Evolutionary conservation across 192 early-diverging fungal genomes (phyloP).

Genomic region (Backusella tuberculispora): DNA sequence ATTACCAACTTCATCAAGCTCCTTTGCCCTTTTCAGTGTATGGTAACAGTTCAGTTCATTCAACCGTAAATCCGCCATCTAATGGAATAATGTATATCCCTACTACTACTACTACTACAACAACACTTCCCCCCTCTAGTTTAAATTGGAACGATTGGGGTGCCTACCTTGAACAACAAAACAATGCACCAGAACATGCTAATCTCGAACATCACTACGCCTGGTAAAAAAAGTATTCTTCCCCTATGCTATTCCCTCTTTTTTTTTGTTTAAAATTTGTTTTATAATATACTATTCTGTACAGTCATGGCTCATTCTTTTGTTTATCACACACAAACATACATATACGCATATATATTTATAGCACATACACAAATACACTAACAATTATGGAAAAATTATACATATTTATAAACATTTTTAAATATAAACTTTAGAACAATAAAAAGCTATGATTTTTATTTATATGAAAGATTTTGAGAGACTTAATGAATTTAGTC

Average conservation of each 20-base stretch:
- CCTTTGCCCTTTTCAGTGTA: slow-evolving; percentile 8
- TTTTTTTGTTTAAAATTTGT: background rate
- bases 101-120: background rate
- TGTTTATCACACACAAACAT: background rate
- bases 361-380: background rate
- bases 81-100: background rate
- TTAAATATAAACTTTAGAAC: background rate
- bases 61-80: background rate
- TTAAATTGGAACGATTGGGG: slow-evolving; percentile 37
- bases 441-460: background rate
- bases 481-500: slow-evolving; percentile 25
- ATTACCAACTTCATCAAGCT: background rate
- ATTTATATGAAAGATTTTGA: background rate
- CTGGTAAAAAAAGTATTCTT: background rate
- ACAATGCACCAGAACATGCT: slow-evolving; percentile 14
- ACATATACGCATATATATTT: slow-evolving; percentile 12
- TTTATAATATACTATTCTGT: slow-evolving; percentile 1
- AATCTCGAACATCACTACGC: background rate
- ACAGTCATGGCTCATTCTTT: background rate
- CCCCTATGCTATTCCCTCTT: background rate
- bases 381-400: slow-evolving; percentile 14
- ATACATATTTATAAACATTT: background rate
- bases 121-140: slow-evolving; percentile 26
- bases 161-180: slow-evolving; percentile 31
- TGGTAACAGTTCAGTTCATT: slow-evolving; percentile 1